Percentiles rank a stretch among this genome's conserved stretches.
Evolutionary conservation across 2,329 filamentous ascomycete species (phyloP).

Genomic region (Penicillium palitans): DNA sequence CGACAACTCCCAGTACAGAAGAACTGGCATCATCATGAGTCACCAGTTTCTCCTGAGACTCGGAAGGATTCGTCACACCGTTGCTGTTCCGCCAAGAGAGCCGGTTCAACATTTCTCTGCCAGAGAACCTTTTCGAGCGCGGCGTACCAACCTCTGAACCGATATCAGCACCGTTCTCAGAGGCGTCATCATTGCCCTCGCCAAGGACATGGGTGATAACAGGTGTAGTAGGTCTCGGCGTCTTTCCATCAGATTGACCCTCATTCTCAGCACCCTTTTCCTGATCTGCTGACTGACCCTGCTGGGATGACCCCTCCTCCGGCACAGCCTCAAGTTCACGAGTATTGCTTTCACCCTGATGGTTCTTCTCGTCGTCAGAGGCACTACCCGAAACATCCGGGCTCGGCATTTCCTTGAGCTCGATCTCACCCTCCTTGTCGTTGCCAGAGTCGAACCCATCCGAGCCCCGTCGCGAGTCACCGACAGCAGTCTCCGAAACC

Average conservation of each 20-base stretch:
- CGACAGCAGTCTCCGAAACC: slow-evolving; percentile 29
- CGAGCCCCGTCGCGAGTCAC: slow-evolving; percentile 23
- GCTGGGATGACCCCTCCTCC: slow-evolving; percentile 11
- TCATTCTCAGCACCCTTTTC: neutral
- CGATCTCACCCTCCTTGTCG: slow-evolving; percentile 25
- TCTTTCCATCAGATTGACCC: neutral
- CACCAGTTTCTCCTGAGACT: slow-evolving; percentile 39
- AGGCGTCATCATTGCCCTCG: slow-evolving; percentile 53
- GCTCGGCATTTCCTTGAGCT: slow-evolving; percentile 27
- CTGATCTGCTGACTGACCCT: neutral
- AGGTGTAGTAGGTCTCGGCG: slow-evolving; percentile 5
- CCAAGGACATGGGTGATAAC: slow-evolving; percentile 20
- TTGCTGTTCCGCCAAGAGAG: slow-evolving; percentile 28
- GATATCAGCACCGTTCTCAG: slow-evolving; percentile 65
- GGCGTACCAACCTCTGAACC: slow-evolving; percentile 35
- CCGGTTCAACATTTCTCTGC: slow-evolving; percentile 29
- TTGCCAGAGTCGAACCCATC: slow-evolving; percentile 18
- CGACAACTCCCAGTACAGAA: slow-evolving; percentile 29
- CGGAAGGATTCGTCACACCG: slow-evolving; percentile 23
- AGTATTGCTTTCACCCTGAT: neutral
- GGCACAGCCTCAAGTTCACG: slow-evolving; percentile 15
- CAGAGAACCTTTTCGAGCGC: slow-evolving; percentile 34
- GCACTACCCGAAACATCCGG: slow-evolving; percentile 21
- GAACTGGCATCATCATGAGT: slow-evolving; percentile 21
- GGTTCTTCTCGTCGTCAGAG: slow-evolving; percentile 23